These are phyloP conservation scores for Gaillardinia entomophila DNA, from an alignment of 805 yeast species.

Conservation along the genomic window DNA sequence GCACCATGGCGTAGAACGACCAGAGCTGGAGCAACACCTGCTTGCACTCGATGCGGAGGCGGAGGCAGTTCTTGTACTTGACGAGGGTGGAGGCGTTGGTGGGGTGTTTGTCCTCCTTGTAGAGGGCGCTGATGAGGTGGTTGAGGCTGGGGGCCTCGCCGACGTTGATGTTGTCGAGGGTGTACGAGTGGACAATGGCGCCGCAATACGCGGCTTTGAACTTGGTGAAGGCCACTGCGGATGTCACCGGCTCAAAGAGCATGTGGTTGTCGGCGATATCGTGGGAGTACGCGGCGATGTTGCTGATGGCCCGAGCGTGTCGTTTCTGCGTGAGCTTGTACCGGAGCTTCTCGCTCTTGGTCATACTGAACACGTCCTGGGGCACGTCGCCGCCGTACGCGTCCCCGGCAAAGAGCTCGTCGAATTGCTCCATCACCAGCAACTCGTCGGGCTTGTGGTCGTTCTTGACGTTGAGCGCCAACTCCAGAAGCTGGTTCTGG, in stretches of 20 bases:
- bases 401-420: slow-evolving; percentile 22
- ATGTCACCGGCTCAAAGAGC: slow-evolving; percentile 33
- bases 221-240: slow-evolving; percentile 9
- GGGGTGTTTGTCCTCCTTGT: slow-evolving; percentile 15
- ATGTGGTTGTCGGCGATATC: slow-evolving; percentile 22
- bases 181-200: slow-evolving; percentile 17
- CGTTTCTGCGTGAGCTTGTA: slow-evolving; percentile 11
- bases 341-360: slow-evolving; percentile 13
- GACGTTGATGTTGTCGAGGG: slow-evolving; percentile 22
- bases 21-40: slow-evolving; percentile 36
- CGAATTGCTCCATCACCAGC: slow-evolving; percentile 2
- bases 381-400: slow-evolving; percentile 22
- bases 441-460: slow-evolving; percentile 3
- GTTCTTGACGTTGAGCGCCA: slow-evolving; percentile 2
- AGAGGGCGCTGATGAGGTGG: slow-evolving; percentile 15
- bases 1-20: slow-evolving; percentile 34
- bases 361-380: slow-evolving; percentile 1
- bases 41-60: slow-evolving; percentile 33
- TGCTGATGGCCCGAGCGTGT: slow-evolving; percentile 5
- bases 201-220: slow-evolving; percentile 15
- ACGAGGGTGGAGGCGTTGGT: slow-evolving; percentile 1
- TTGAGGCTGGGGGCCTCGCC: slow-evolving; percentile 34
- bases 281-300: slow-evolving; percentile 13
- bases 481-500: slow-evolving; percentile 17
- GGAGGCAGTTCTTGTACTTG: slow-evolving; percentile 26